Percentiles rank a stretch among this genome's conserved stretches.
Evolutionary conservation across 1,139 yeast genomes (phyloP).

Genomic region (Meyerozyma guilliermondii): DNA sequence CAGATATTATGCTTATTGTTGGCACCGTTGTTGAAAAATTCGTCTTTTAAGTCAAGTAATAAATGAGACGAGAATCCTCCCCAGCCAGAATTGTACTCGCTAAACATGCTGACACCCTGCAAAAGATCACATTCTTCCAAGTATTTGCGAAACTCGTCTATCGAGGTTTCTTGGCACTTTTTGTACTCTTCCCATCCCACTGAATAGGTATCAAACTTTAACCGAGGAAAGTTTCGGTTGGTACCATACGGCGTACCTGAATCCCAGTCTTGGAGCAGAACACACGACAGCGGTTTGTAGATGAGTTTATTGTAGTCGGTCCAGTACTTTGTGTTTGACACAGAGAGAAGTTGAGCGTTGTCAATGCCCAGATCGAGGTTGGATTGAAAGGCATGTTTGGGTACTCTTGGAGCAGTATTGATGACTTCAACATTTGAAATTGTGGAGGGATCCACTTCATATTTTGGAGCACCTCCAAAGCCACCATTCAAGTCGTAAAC

Average conservation of each 20-base stretch:
- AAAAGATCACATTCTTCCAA: constrained; percentile 77
- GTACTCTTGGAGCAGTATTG: constrained; percentile 11
- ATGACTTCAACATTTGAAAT: constrained; percentile 10
- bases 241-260: constrained; percentile 16
- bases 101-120: constrained; percentile 62
- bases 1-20: constrained; percentile 41
- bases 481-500: constrained; percentile 74
- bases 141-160: constrained; percentile 52
- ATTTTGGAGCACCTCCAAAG: constrained; percentile 53
- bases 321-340: constrained; percentile 61
- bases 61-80: constrained; percentile 64
- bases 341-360: constrained; percentile 21
- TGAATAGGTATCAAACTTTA: constrained; percentile 22
- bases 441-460: constrained; percentile 34
- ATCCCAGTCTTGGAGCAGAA: constrained; percentile 53
- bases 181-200: constrained; percentile 29
- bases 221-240: constrained; percentile 26
- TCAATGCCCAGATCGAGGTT: constrained; percentile 49
- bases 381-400: constrained; percentile 54
- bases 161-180: constrained; percentile 41
- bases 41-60: constrained; percentile 59
- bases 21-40: constrained; percentile 55
- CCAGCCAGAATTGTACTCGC: constrained; percentile 79
- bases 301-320: constrained; percentile 72
- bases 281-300: constrained; percentile 57